A percentile compares a stretch with the other conserved stretches of the same genome.
phyloP scores from a whole-genome alignment of 2,329 filamentous ascomycete genomes.

The Fusarium tanahbumbuense region DNA sequence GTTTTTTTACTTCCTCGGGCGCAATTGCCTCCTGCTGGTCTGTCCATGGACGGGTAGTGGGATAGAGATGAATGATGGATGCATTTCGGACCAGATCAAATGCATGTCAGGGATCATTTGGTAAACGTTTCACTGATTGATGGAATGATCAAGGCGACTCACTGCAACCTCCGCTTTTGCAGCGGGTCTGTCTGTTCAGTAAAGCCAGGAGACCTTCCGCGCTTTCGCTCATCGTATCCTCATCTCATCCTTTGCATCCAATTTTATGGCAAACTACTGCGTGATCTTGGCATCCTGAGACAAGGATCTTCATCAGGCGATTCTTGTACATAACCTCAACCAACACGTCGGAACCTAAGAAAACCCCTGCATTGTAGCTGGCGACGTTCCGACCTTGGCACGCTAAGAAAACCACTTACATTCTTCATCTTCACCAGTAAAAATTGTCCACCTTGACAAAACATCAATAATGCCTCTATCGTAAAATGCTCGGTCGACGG shows the following conservation, averaged over 20 bases:
- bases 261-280: background rate
- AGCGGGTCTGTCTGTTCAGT: constrained; percentile 8
- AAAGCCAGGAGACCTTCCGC: background rate
- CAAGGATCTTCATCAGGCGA: constrained; percentile 21
- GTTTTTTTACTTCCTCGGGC: background rate
- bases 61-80: background rate
- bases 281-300: background rate
- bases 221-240: background rate
- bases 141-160: background rate
- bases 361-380: constrained; percentile 24
- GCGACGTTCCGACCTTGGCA: constrained; percentile 24
- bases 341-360: constrained; percentile 13
- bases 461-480: constrained; percentile 9
- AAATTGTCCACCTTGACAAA: constrained; percentile 15
- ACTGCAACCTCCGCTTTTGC: constrained; percentile 24
- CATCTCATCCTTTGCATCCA: background rate
- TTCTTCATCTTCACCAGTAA: background rate
- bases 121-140: background rate
- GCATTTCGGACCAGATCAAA: background rate
- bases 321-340: background rate
- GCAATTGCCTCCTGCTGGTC: background rate
- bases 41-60: background rate
- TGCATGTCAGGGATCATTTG: background rate
- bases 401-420: constrained; percentile 1
- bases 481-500: constrained; percentile 1